Percentiles rank a stretch among this genome's conserved stretches.
These are phyloP conservation scores for Alternaria ventricosa DNA, from an alignment of 2,329 filamentous ascomycete species.

Conservation along the genomic window DNA sequence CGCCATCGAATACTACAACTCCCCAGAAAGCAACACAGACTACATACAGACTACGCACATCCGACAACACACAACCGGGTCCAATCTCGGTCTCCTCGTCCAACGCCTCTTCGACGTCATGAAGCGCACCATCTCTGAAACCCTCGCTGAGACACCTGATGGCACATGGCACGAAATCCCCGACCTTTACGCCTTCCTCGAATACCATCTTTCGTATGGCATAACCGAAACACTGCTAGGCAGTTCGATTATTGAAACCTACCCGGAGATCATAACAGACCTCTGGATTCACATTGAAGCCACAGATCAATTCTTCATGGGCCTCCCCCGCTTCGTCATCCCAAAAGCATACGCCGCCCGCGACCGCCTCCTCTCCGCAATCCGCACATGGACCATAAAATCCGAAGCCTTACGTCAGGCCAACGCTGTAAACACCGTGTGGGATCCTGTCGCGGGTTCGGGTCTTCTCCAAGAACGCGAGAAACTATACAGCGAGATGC, in stretches of 20 bases:
- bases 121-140: conserved; percentile 9
- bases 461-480: conserved; percentile 23
- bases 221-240: conserved; percentile 15
- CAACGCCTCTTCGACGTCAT: conserved; percentile 14
- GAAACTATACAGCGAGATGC: conserved; percentile 14
- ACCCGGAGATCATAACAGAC: conserved; percentile 15
- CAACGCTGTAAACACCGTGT: background rate
- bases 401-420: conserved; percentile 4
- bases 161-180: conserved; percentile 14
- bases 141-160: background rate
- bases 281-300: conserved; percentile 25
- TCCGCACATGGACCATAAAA: conserved; percentile 8
- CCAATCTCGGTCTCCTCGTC: conserved; percentile 8
- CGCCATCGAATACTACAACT: conserved; percentile 21
- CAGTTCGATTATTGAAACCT: conserved; percentile 9
- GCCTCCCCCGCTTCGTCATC: conserved; percentile 16
- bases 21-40: conserved; percentile 8
- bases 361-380: conserved; percentile 18
- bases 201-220: conserved; percentile 11
- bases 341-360: conserved; percentile 17
- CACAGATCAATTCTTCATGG: conserved; percentile 18
- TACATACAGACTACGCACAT: conserved; percentile 20
- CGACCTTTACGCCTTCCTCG: conserved; percentile 18
- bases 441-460: conserved; percentile 21
- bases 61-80: conserved; percentile 16